Percentiles rank a stretch among this genome's conserved stretches.
phyloP scores from a whole-genome alignment of 2,329 filamentous ascomycete genomes.

The Atkinsonella texensis region DNA sequence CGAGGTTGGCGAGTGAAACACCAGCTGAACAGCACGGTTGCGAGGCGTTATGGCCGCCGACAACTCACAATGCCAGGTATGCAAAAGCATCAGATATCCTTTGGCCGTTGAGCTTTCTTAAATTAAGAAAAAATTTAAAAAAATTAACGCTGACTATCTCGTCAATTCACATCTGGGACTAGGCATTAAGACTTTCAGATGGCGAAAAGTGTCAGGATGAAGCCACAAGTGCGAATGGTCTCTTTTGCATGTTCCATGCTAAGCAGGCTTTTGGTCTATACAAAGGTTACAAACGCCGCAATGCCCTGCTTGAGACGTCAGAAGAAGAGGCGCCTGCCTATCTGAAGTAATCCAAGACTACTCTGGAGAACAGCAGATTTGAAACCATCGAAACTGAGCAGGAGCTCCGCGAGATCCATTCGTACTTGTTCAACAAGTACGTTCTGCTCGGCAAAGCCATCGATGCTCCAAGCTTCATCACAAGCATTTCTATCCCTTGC shows the following conservation, averaged over 20 bases:
- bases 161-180: neutral
- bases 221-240: conserved; percentile 12
- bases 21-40: neutral
- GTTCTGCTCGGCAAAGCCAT: conserved; percentile 13
- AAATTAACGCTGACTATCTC: neutral
- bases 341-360: conserved; percentile 5
- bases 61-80: neutral
- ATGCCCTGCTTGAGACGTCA: conserved; percentile 12
- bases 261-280: conserved; percentile 14
- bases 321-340: conserved; percentile 10
- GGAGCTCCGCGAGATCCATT: conserved; percentile 9
- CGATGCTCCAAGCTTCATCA: conserved; percentile 14
- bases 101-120: no score
- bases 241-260: conserved; percentile 16
- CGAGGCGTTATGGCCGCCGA: neutral
- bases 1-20: neutral
- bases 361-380: conserved; percentile 15
- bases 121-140: no score
- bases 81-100: neutral
- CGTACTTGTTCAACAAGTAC: conserved; percentile 13
- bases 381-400: conserved; percentile 6
- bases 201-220: conserved; percentile 52
- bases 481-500: conserved; percentile 14
- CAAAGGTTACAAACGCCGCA: conserved; percentile 16
- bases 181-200: conserved; percentile 2